Conservation (phyloP, 2,329 filamentous ascomycete species). For the Monilinia fructigena region DNA sequence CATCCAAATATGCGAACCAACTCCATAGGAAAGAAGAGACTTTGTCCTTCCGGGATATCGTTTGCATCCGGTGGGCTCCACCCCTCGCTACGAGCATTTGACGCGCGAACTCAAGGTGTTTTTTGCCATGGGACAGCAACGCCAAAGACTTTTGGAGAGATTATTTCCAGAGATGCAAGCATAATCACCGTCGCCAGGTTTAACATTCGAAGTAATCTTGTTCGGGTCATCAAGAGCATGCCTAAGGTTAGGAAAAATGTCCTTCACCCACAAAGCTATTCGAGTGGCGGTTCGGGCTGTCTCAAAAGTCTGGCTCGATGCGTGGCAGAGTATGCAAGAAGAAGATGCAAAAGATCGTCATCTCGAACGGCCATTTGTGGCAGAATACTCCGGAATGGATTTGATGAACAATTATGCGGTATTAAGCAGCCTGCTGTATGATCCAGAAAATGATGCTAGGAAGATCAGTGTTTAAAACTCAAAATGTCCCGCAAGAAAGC, state of each 20-base stretch:
- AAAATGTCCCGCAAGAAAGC: not conserved
- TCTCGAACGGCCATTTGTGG: conserved; percentile 65
- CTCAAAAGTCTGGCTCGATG: conserved; percentile 73
- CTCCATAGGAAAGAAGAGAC: conserved; percentile 72
- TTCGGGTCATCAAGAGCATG: conserved; percentile 61
- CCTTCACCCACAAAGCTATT: conserved; percentile 76
- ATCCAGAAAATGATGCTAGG: conserved; percentile 64
- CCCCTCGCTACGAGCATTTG: conserved; percentile 69
- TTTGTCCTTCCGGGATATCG: conserved; percentile 51
- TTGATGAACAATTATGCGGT: conserved; percentile 52
- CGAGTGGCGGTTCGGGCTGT: conserved; percentile 70
- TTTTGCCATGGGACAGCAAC: conserved; percentile 79
- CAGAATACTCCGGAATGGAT: conserved; percentile 52
- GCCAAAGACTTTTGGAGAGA: conserved; percentile 77
- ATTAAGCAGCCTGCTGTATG: conserved; percentile 67
- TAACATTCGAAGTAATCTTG: conserved; percentile 66
- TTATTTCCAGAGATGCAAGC: conserved; percentile 79
- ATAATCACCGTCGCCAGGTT: conserved; percentile 81
- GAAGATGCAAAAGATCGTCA: conserved; percentile 70
- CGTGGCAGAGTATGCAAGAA: conserved; percentile 81
- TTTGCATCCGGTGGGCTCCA: conserved; percentile 53
- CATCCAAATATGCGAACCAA: conserved; percentile 83
- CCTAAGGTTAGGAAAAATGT: conserved; percentile 73
- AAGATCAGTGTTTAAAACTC: conserved; percentile 21
- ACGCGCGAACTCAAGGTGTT: conserved; percentile 72